Evolutionary conservation across 192 early-diverging fungal genomes (phyloP), one percentile per base, ranked within the genome.

Genomic region (Mortierella antarctica): DNA sequence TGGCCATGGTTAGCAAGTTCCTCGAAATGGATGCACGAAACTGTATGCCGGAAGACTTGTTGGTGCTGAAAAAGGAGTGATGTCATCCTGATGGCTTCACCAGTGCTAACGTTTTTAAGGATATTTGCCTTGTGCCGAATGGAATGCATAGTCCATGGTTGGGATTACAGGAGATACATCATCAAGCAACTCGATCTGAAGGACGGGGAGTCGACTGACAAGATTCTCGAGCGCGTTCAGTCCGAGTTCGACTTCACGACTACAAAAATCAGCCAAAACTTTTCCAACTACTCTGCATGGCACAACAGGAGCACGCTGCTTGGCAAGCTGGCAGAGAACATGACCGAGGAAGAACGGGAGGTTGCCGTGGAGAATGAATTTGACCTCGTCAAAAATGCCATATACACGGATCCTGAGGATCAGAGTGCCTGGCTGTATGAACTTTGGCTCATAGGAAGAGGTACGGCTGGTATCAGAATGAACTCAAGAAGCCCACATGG

Each of bases 211-310:
- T 39, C 59, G 2, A 66, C 70, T 1, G 81, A 71, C 0, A 79
- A 90, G 31, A 14, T 73, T 1, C 66, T 84, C 18, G 71, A 62
- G 0, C 76, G 89, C 42, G 84, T 85, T 14, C 54, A 82, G 31
- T 69, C 70, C 18, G 97, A 99, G 83, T 94, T 96, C 79, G 92
- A 94, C 17, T 99, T 91, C 78, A 97, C 96, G 1, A 93, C 90
- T 1, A 86, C 83, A 53, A 98, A 99, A 82, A 97, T 99, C 82
- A 88, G 88, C 55, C 90, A 93, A 74, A 96, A 94, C 82, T 98
- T 97, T 79, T 95, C 95, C 20, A 99, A 99, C 86, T 96, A 94
- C 74, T 95, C 96, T 13, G 98, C 98, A n/a, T 99, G 98, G 98
- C 97, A 99, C 76, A 93, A 98, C 72, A 83, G 98, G 61, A 93